phyloP scores from a whole-genome alignment of 176 grass and related monocot species.

The maize (Zea mays) region Zm-B73-REFERENCE-NAM-5.0 NC_050099.1:20169001-20169500 shows the following conservation, averaged over 20 bases:
- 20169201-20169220: neutral
- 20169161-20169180: neutral
- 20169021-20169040: too few species aligned
- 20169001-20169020: too few species aligned
- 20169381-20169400: neutral
- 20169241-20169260: neutral
- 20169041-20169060: too few species aligned
- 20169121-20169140: neutral
- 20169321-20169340: neutral
- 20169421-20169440: neutral
- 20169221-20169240: neutral
- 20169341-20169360: neutral
- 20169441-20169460: neutral
- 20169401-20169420: too few species aligned
- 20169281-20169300: neutral
- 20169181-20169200: neutral
- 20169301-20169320: neutral
- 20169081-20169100: neutral
- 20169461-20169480: neutral
- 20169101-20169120: neutral
- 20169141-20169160: neutral
- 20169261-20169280: neutral
- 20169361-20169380: neutral
- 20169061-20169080: neutral
- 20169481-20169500: neutral